Conservation (phyloP, 257 asterid species). For the Gynochthodes officinalis region DNA sequence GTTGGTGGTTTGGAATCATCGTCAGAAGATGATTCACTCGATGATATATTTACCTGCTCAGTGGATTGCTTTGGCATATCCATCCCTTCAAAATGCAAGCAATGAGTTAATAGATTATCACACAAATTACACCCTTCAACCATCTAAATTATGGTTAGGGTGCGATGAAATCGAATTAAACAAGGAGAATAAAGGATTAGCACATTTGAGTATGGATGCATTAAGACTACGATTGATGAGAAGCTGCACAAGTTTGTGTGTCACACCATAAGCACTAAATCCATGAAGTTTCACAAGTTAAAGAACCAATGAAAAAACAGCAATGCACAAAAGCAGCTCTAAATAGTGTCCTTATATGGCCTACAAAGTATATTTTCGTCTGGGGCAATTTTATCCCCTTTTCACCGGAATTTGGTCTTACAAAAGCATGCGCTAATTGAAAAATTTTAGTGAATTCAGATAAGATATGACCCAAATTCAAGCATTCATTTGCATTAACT, state of each 20-base stretch:
- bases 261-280: background rate
- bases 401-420: no score
- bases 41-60: conserved; percentile 58
- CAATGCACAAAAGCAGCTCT: background rate
- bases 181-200: background rate
- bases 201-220: background rate
- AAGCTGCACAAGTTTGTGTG: background rate
- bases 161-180: background rate
- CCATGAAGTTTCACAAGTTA: background rate
- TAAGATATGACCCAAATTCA: no score
- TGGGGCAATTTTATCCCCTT: no score
- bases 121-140: background rate
- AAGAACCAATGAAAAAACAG: background rate
- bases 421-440: background rate
- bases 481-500: no score
- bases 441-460: no score
- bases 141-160: background rate
- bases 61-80: conserved; percentile 27
- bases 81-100: conserved; percentile 22
- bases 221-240: background rate
- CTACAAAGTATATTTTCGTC: background rate
- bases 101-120: background rate
- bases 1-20: conserved; percentile 24
- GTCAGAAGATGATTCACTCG: conserved; percentile 56
- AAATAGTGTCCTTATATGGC: no score